Evolutionary conservation across 306 rosid genomes (phyloP).

Genomic region (Begonia peltatifolia): DNA sequence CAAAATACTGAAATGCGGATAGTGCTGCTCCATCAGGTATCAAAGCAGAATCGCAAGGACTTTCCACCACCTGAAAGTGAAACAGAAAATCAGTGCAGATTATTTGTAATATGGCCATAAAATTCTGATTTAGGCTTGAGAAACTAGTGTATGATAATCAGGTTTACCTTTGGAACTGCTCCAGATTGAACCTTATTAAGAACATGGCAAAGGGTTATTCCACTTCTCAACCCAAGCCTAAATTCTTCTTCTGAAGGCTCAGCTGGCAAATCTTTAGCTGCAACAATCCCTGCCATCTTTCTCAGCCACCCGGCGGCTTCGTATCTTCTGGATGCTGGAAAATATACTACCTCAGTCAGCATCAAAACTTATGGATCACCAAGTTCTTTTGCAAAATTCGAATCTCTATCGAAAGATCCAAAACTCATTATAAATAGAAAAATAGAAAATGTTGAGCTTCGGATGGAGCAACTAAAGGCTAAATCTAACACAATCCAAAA

Average conservation of each 20-base stretch:
- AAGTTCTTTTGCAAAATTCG: too few species aligned
- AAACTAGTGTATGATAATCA: background rate
- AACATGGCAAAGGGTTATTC: constrained; percentile 81
- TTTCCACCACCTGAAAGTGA: constrained; percentile 67
- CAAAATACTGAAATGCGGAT: constrained; percentile 93
- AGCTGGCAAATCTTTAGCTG: constrained; percentile 90
- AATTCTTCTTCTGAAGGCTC: constrained; percentile 96
- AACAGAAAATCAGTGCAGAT: background rate
- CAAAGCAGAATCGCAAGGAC: constrained; percentile 68
- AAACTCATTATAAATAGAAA: background rate
- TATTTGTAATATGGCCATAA: background rate
- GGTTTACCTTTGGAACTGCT: constrained; percentile 65
- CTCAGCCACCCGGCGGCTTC: constrained; percentile 98
- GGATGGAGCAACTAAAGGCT: too few species aligned
- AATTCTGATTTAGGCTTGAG: background rate
- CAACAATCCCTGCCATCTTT: constrained; percentile 87
- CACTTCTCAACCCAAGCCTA: constrained; percentile 91
- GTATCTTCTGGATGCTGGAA: constrained; percentile 70
- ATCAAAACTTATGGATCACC: too few species aligned
- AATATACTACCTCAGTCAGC: constrained; percentile 4
- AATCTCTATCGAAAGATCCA: background rate
- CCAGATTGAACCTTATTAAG: constrained; percentile 77
- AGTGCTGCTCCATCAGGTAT: constrained; percentile 84
- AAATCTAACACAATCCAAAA: too few species aligned
- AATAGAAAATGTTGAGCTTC: too few species aligned